phyloP scores from a whole-genome alignment of 225 moss, liverwort and hornwort species.

The Polytrichum formosum region DNA sequence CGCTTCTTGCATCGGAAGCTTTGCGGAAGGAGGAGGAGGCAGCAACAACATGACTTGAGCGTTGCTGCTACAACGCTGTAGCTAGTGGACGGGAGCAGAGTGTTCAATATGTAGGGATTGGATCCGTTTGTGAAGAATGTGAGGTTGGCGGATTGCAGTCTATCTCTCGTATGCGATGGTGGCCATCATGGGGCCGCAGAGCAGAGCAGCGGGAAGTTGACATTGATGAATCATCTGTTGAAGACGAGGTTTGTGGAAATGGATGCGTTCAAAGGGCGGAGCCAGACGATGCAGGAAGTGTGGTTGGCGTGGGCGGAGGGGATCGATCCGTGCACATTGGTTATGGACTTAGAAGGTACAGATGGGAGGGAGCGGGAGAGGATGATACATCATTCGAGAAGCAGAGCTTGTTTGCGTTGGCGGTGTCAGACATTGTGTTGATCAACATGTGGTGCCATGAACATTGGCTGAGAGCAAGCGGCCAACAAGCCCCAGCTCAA shows the following conservation, averaged over 20 bases:
- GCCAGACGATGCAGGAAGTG: too few relatives aligned
- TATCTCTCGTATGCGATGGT: slow-evolving; percentile 76
- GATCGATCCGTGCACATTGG: slow-evolving; percentile 58
- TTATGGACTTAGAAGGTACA: slow-evolving; percentile 84
- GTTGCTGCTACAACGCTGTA: slow-evolving; percentile 26
- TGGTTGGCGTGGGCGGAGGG: slow-evolving; percentile 30
- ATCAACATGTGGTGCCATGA: slow-evolving; percentile 84
- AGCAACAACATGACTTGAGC: slow-evolving; percentile 5
- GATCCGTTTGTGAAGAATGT: slow-evolving; percentile 42
- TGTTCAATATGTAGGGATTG: slow-evolving; percentile 36
- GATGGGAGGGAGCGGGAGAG: slow-evolving; percentile 83
- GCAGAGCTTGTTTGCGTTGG: slow-evolving; percentile 74
- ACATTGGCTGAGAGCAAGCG: slow-evolving; percentile 81
- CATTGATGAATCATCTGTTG: slow-evolving; percentile 32
- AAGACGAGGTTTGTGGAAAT: neutral
- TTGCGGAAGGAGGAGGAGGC: slow-evolving; percentile 10
- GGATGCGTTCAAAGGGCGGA: too few relatives aligned
- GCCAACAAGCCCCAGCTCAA: slow-evolving; percentile 72
- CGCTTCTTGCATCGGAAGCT: neutral
- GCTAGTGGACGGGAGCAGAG: slow-evolving; percentile 52
- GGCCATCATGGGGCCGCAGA: slow-evolving; percentile 64
- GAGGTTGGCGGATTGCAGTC: slow-evolving; percentile 49
- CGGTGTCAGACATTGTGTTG: slow-evolving; percentile 70
- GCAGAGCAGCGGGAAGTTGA: slow-evolving; percentile 59
- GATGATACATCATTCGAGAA: slow-evolving; percentile 82